Evolutionary conservation across 768 basidiomycete genomes (phyloP).

Genomic region (Boletus insuetus): DNA sequence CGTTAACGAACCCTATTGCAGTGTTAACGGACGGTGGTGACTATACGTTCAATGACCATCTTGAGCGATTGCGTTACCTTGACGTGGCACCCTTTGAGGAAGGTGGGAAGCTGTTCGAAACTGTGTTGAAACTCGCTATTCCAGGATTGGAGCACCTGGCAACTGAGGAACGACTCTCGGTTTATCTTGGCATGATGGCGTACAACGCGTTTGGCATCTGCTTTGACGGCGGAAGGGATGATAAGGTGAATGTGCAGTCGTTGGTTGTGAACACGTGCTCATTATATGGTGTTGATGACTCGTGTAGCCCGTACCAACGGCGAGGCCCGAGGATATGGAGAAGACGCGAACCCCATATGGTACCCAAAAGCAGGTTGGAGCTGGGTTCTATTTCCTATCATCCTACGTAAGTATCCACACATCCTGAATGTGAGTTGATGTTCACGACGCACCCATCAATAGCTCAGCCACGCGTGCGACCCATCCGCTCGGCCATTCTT

Average conservation of each 20-base stretch:
- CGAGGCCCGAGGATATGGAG: slow-evolving; percentile 68
- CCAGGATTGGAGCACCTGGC: slow-evolving; percentile 74
- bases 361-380: slow-evolving; percentile 72
- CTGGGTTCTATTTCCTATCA: slow-evolving; percentile 72
- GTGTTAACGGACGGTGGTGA: slow-evolving; percentile 43
- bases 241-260: slow-evolving; percentile 50
- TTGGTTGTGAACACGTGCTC: background rate
- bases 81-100: slow-evolving; percentile 49
- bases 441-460: background rate
- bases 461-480: slow-evolving; percentile 71
- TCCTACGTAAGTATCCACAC: slow-evolving; percentile 51
- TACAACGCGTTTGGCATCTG: slow-evolving; percentile 80
- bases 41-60: slow-evolving; percentile 71
- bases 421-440: background rate
- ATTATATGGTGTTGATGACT: background rate
- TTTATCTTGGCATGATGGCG: slow-evolving; percentile 63
- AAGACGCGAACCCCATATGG: slow-evolving; percentile 75
- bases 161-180: slow-evolving; percentile 58
- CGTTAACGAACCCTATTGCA: slow-evolving; percentile 11
- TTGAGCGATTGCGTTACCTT: slow-evolving; percentile 71
- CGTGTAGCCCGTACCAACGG: slow-evolving; percentile 47
- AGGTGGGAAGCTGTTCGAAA: slow-evolving; percentile 48
- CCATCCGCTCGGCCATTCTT: slow-evolving; percentile 69
- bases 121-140: slow-evolving; percentile 57
- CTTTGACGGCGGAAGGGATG: slow-evolving; percentile 61